Base-by-base conservation (phyloP, 768 basidiomycete genomes). In the Hericium coralloides region DNA sequence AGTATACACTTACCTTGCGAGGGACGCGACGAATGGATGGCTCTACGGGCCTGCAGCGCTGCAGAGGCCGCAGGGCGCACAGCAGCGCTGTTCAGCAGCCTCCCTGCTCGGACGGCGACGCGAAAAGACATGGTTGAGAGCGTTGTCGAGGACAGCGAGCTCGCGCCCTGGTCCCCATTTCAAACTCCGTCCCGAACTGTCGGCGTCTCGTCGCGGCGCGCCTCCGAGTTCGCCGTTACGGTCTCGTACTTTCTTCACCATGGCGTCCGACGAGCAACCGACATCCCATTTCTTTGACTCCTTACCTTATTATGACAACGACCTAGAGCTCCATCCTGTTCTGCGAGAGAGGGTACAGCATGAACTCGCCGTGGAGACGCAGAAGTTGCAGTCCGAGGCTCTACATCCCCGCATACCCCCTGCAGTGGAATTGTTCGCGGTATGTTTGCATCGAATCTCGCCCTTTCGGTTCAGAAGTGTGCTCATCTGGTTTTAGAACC, bases 291-390 rank as follows among this genome's bases (percentile, higher is more conserved):
- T 87, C 38, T 82, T 92, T 63, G 93, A 97, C 70, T 89, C 92
- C 23, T 77, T 97, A 60, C 94, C 94, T 17, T 98, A 97, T 73
- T 93, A 91, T 66, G 94, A 98, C 74, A 90, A 93, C 68, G 92
- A 97, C 68, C 78, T 95, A 53, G 88, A 92, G 59, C 80, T 80
- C 55, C 81, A 79, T 58, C 89, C 91, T 1, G 65, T 77, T 39
- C 74, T 93, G 39, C 83, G 79, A 67, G 80, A 84, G 66, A 86
- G 84, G 67, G 91, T 92, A 15, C 87, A 89, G 56, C 75, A 75
- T 61, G 91, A 92, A 67, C 71, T 93, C 41, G 84, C 84, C 25
- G 78, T 80, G n/a, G 84, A 91, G 67, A 77, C 80, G 15, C 68
- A 68, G 60, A 83, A 81, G 61, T 73, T 80, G 10, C 58, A 64